These are phyloP conservation scores for Lachnellula arida DNA, from an alignment of 2,329 filamentous ascomycete genomes.

Conservation along the genomic window DNA sequence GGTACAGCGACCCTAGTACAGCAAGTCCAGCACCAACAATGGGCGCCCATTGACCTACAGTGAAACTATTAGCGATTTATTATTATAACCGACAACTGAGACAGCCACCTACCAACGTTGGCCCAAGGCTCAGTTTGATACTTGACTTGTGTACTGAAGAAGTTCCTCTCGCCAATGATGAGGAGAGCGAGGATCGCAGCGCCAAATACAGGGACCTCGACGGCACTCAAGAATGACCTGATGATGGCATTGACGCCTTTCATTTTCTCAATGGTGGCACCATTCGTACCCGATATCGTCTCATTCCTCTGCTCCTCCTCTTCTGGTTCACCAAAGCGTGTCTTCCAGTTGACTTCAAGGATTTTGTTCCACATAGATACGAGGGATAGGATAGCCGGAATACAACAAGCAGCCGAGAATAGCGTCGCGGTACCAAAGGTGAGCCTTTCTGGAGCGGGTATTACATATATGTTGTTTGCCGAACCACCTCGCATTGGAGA, in stretches of 20 bases:
- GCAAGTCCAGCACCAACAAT: conserved; percentile 55
- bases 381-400: conserved; percentile 58
- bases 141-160: conserved; percentile 51
- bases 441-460: conserved; percentile 51
- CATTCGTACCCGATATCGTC: conserved; percentile 49
- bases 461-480: conserved; percentile 57
- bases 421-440: conserved; percentile 57
- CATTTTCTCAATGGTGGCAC: conserved; percentile 48
- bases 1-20: conserved; percentile 53
- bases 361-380: conserved; percentile 62
- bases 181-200: conserved; percentile 55
- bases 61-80: conserved; percentile 28
- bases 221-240: conserved; percentile 46
- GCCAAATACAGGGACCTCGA: conserved; percentile 55
- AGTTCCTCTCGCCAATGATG: conserved; percentile 58
- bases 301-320: conserved; percentile 33
- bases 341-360: conserved; percentile 56
- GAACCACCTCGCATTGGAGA: conserved; percentile 53
- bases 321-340: conserved; percentile 34
- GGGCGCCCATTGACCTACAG: conserved; percentile 53
- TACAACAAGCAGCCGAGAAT: conserved; percentile 58
- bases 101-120: conserved; percentile 48
- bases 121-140: conserved; percentile 60
- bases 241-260: conserved; percentile 52
- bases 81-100: not conserved